Conservation (phyloP, 257 asterid genomes). For the Salvia splendens region DNA sequence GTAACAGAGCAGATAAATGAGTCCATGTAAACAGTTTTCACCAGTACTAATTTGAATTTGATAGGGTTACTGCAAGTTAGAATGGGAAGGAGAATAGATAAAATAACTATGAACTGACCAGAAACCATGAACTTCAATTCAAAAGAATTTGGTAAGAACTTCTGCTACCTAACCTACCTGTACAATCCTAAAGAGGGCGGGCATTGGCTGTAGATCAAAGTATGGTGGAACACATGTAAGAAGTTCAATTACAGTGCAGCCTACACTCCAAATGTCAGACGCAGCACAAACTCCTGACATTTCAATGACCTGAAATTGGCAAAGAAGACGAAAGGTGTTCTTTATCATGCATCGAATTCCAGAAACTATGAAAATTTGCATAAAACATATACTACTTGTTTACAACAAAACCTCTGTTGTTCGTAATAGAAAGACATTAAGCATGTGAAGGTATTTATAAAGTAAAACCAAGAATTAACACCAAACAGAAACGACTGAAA, state of each 20-base stretch:
- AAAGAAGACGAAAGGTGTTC: slow-evolving; percentile 24
- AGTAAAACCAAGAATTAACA: neutral
- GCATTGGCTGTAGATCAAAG: slow-evolving; percentile 98
- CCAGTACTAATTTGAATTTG: neutral
- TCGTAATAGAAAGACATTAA: neutral
- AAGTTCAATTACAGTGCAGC: slow-evolving; percentile 98
- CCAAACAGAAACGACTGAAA: too few relatives aligned
- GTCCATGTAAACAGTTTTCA: slow-evolving; percentile 14
- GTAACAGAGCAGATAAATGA: slow-evolving; percentile 18
- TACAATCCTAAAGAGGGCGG: slow-evolving; percentile 95
- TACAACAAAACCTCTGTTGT: slow-evolving; percentile 1
- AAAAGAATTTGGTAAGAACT: slow-evolving; percentile 3
- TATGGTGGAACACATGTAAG: slow-evolving; percentile 97
- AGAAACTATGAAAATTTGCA: neutral
- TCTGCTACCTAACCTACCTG: slow-evolving; percentile 56
- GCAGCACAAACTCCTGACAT: slow-evolving; percentile 99
- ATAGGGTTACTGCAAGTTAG: neutral
- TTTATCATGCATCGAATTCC: slow-evolving; percentile 21
- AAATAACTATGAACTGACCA: slow-evolving; percentile 12
- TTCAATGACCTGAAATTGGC: slow-evolving; percentile 77
- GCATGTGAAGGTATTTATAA: neutral
- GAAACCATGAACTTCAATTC: slow-evolving; percentile 16
- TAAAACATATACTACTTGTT: neutral
- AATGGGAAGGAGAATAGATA: slow-evolving; percentile 1
- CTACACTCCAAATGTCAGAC: slow-evolving; percentile 99